Evolutionary conservation across 2,329 filamentous ascomycete species (phyloP), one percentile per base, ranked within the genome.

Genomic region (Byssothecium circinans): DNA sequence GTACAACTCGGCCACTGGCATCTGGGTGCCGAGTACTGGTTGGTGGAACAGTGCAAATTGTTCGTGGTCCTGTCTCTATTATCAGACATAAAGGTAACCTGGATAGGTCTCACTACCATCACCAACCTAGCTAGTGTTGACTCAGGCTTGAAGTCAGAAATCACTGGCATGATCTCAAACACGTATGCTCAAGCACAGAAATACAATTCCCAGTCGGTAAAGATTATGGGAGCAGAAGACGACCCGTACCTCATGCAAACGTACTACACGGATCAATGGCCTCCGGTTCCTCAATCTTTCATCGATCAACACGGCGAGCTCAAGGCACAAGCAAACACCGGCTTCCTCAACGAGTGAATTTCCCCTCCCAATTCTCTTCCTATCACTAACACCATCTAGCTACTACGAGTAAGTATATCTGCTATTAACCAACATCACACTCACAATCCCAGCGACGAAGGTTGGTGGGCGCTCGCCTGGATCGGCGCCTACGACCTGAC

Each of bases 381-480:
- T 11, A 19, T 22, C 12, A 11, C 43, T 46, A 14, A 46, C 23
- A 19, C 14, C n/a, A 4, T 4, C 1, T 19, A 46, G 43, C 10
- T 46, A 41, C 19, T 46, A 46, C 25, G 43, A 46, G 43, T 45
- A 11, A 40, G 43, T 46, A 81, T 56, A 66, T 62, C 6, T 59
- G 63, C 17, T 58, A 5, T 32, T n/a, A 32, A 14, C 12, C 14
- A 32, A 8, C 8, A 5, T 53, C 2, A 12, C 12, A 80, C 81
- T 49, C 74, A 77, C 8, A 82, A 69, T 49, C 82, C 81, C 53
- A 82, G 85, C 53, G 82, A 85, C 57, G 78, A 81, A 59, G 77
- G 80, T n/a, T 85, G 82, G 82, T 85, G 82, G 82, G 81, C 77
- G 10, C 72, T 84, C 49, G 82, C 74, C 15, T 77, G 81, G 74